Base-by-base conservation (phyloP, 208 protist genomes). In the Trypanosoma cruzi region DNA sequence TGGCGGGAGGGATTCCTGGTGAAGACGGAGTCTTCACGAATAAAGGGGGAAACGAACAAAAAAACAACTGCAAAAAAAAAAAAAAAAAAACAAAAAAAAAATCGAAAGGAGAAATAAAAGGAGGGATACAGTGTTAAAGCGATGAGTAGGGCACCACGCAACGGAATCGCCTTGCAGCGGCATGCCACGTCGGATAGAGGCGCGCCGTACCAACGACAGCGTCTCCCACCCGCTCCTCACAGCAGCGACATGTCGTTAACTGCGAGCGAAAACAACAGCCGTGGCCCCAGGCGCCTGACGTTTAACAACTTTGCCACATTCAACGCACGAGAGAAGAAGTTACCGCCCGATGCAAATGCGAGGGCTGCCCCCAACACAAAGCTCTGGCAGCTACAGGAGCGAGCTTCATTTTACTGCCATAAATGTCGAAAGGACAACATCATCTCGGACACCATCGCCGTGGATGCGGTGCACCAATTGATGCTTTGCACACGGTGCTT, bases 381-480 rank as follows among this genome's bases (percentile, higher is more conserved):
- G 42, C 77, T 94, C 7, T 90, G 77, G 55, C 89, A 94, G 67
- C 85, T 94, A 53, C 55, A 65, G 1, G 84, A 92, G 29, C 72
- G 73, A 0, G 89, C 89, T 24, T 83, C 64, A 64, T 94, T 92
- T 62, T 78, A 75, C 60, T 94, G 89, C 66, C 77, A 84, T 64
- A 92, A 92, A 65, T 94, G 89, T 67, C 80, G 85, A 24, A 73
- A 83, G 2, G 86, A 94, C 74, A 88, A 88, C 60, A 85, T 94
- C 52, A 71, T 86, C 40, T 86, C 81, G 6, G 86, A 94, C 75
- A 81, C 77, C 31, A 66, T 94, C 20, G 89, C 86, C 26, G 73
- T 92, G 26, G 89, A 94, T 59, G 28, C 74, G 36, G 74, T 74
- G 36, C 86, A 91, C 44, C 75, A 80, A 50, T 77, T 94, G 29